Base-by-base conservation (phyloP, 176 grass and related monocot genomes). In the Oryza brachyantha region DNA sequence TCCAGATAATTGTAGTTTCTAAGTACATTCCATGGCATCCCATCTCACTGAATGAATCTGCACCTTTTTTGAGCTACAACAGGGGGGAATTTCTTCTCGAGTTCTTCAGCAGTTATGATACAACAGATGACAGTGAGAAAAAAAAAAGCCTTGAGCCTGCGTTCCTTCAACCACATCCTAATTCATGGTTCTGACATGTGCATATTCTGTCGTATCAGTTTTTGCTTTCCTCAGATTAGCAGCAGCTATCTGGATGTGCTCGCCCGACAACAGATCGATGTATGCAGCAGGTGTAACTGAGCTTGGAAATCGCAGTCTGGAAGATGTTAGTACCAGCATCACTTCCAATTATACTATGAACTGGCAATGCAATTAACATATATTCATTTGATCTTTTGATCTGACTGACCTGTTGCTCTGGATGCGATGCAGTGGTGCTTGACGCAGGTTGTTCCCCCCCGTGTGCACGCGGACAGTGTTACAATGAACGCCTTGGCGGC, bases 141-240 rank as follows among this genome's bases (percentile, higher is more conserved):
- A 50, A 77, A 34, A 64, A 50, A 77, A 34, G 55, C 28, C 26
- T 34, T 77, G 36, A 82, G 64, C 66, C 8, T 36, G 65, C 16
- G 11, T 59, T 72, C 34, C 6, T 77, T 82, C 21, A 34, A 28
- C 41, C 16, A 54, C 57, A 16, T 72, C 27, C 14, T 58, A 45
- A 50, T 65, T 58, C 42, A 19, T 63, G 22, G 36, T 82, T 87
- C 72, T 24, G 73, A 87, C 65, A 76, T 42, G 13, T 45, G 42
- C 45, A 58, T n/a, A n/a, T 77, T 65, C 55, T 66, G 14, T 87
- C 57, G 13, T 50, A 35, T 82, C 29, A 87, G 85, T 87, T 77
- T 70, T 82, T 72, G 10, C 22, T 77, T 87, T 82, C 79, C 85
- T 87, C 85, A 82, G 73, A 77, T 77, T 77, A 13, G 58, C 82